Conservation (phyloP, 2,329 filamentous ascomycete species). For the Thielaviopsis euricoi region DNA sequence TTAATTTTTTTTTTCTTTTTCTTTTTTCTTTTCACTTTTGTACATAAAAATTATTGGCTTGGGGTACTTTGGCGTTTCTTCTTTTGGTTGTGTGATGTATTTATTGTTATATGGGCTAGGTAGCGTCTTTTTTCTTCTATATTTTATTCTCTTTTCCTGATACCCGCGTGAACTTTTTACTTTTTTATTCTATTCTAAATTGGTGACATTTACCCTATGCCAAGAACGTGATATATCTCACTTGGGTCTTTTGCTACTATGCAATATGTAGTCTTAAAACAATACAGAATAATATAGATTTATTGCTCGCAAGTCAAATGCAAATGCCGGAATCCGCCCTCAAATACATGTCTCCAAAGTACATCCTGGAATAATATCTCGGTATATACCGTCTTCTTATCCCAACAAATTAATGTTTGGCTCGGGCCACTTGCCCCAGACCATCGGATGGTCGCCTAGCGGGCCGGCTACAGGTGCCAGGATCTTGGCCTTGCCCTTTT, state of each 20-base stretch:
- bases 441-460: conserved; percentile 60
- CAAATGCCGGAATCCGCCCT: no score
- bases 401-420: conserved; percentile 62
- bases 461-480: conserved; percentile 71
- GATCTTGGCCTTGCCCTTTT: conserved; percentile 63
- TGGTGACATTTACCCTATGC: neutral
- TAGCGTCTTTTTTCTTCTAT: neutral
- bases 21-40: neutral
- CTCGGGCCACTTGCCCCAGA: conserved; percentile 80
- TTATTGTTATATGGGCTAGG: neutral
- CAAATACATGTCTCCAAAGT: no score
- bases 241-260: neutral
- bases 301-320: neutral
- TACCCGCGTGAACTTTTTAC: neutral
- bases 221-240: neutral
- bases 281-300: neutral
- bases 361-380: no score
- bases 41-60: neutral
- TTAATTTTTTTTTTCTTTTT: no score
- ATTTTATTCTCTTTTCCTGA: neutral
- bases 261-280: neutral
- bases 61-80: neutral
- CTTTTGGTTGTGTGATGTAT: neutral
- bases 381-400: conserved; percentile 13
- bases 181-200: no score